Conservation (phyloP, 345 rosid species). For the Durio zibethinus region DNA sequence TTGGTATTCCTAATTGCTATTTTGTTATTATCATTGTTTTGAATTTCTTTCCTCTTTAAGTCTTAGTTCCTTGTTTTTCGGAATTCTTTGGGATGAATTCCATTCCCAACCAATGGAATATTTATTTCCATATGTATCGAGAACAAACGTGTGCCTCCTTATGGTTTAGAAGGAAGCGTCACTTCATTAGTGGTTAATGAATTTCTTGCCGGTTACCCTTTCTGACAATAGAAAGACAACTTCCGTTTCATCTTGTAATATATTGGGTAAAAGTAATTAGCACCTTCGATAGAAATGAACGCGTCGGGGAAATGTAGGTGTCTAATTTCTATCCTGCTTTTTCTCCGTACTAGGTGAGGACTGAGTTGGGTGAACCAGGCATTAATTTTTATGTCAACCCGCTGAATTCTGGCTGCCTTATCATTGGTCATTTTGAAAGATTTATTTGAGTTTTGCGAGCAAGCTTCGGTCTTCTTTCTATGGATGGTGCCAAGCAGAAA, state of each 20-base stretch:
- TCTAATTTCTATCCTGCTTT: neutral
- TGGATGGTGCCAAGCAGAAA: slow-evolving; percentile 3
- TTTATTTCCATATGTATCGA: neutral
- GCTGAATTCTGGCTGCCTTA: neutral
- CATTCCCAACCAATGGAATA: too few species aligned
- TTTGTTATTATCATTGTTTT: neutral
- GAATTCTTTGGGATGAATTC: neutral
- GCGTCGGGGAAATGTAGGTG: neutral
- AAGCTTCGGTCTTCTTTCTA: slow-evolving; percentile 11
- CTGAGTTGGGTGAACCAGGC: neutral
- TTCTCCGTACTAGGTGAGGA: neutral
- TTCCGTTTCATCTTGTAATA: too few species aligned
- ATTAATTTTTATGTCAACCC: too few species aligned
- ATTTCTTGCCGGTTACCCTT: neutral
- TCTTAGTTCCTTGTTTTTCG: neutral
- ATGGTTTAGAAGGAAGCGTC: neutral
- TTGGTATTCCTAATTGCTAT: neutral
- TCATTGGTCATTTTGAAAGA: neutral
- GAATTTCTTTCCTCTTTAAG: neutral
- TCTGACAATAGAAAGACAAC: neutral
- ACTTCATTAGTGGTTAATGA: neutral
- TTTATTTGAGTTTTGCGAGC: neutral
- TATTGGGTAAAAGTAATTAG: neutral
- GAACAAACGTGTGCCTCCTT: too few species aligned
- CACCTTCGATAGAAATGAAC: too few species aligned